Evolutionary conservation across 805 yeast genomes (phyloP).

Genomic region (Ogataea pignaliae): DNA sequence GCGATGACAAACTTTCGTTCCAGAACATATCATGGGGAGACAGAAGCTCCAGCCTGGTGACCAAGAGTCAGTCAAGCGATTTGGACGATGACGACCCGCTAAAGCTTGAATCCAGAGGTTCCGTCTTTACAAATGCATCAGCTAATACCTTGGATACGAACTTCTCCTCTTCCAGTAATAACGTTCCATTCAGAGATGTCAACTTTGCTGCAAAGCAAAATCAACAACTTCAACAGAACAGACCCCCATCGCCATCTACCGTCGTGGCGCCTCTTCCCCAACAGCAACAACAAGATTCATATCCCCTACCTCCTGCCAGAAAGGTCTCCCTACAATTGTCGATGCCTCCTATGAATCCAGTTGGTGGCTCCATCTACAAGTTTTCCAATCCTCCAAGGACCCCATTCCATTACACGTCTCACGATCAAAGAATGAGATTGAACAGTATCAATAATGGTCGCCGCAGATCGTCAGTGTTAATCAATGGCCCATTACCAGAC

Average conservation of each 20-base stretch:
- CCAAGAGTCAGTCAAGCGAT: background rate
- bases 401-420: constrained; percentile 50
- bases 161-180: background rate
- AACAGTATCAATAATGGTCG: constrained; percentile 38
- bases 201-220: background rate
- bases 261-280: background rate
- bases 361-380: constrained; percentile 23
- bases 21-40: constrained; percentile 16
- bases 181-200: background rate
- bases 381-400: constrained; percentile 17
- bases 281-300: background rate
- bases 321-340: constrained; percentile 10
- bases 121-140: background rate
- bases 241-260: background rate
- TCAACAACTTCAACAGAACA: background rate
- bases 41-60: background rate
- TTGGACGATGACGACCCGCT: constrained; percentile 12
- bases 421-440: constrained; percentile 48
- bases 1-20: constrained; percentile 7
- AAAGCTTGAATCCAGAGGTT: background rate
- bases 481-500: constrained; percentile 60
- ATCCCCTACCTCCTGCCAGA: constrained; percentile 1
- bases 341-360: constrained; percentile 25
- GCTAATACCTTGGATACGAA: background rate
- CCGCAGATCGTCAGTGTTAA: constrained; percentile 54